phyloP scores from a whole-genome alignment of 2,329 filamentous ascomycete species.

The Fusarium marasasianum region DNA sequence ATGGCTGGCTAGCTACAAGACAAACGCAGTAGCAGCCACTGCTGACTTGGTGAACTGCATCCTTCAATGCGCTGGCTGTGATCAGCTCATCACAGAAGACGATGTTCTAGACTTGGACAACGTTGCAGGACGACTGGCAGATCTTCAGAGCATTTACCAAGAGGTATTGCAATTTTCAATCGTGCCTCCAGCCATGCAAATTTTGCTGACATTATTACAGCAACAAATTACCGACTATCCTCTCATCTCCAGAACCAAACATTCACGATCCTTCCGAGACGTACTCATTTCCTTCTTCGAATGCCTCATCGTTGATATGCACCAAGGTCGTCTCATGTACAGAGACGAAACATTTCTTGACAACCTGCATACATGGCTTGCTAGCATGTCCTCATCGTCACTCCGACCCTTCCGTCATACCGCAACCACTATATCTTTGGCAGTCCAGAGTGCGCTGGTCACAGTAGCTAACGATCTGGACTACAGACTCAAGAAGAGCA shows the following conservation, averaged over 20 bases:
- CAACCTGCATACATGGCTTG: conserved; percentile 89
- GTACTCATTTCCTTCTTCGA: conserved; percentile 82
- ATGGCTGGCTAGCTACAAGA: conserved; percentile 68
- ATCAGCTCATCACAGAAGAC: conserved; percentile 78
- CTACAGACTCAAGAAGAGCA: conserved; percentile 80
- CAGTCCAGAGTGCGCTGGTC: conserved; percentile 82
- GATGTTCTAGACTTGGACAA: conserved; percentile 93
- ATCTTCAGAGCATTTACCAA: conserved; percentile 90
- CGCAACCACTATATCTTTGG: conserved; percentile 83
- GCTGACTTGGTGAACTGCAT: conserved; percentile 74
- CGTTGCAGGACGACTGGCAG: conserved; percentile 77
- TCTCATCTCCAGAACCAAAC: conserved; percentile 82
- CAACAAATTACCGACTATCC: conserved; percentile 91
- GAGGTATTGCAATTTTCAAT: conserved; percentile 60
- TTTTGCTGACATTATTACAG: conserved; percentile 50
- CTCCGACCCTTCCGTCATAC: conserved; percentile 95
- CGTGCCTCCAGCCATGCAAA: not conserved
- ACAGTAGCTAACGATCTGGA: conserved; percentile 76
- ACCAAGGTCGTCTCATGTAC: conserved; percentile 85
- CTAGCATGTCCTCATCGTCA: conserved; percentile 87
- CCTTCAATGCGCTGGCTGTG: conserved; percentile 79
- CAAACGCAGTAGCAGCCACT: conserved; percentile 63
- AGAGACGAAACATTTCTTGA: conserved; percentile 81
- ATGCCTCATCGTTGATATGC: conserved; percentile 78
- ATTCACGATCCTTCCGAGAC: conserved; percentile 79